Base-by-base conservation (phyloP, 164 flowering plant genomes). In the Buxus sempervirens region DNA sequence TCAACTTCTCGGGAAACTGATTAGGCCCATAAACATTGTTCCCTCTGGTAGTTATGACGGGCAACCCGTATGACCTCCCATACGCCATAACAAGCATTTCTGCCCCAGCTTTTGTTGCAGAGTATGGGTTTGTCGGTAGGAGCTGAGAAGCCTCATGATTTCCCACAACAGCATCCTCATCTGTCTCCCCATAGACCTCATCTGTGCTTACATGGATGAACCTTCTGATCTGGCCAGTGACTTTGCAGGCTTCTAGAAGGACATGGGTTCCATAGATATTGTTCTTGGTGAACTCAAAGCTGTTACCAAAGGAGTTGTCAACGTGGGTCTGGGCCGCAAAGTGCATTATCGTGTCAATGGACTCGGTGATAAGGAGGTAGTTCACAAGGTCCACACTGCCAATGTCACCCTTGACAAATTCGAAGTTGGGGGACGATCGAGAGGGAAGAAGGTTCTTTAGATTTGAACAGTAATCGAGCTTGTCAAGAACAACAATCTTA, bases 51-150 rank as follows among this genome's bases (percentile, higher is more conserved):
- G 93, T 88, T 19, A 88, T 88, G 24, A 85, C 89, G 57, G 93
- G 93, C 19, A 88, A 72, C 12, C 91, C 91, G 70, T 88, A 88
- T 0, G 93, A 88, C 58, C 90, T 75, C 26, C 88, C 91, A 82
- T 88, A 88, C 7, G 93, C 93, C 93, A 88, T 88, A 41, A 88
- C 93, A 69, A 88, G 89, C 93, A 88, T 88, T 72, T 88, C 93
- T 16, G 93, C 93, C 45, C 93, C 93, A 59, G 93, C 93, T 77
- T 88, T 88, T 27, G 93, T 88, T 0, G 93, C 93, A 57, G 93
- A 88, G 78, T 88, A 88, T 1, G 93, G 93, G 62, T 88, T 88
- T 25, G 93, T 88, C 4, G 93, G 93, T 48, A 86, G 89, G 51
- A 88, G 87, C 70, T 85, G 90, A 22, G 93, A 88, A 36, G 93